Percentiles rank a stretch among this genome's conserved stretches.
Evolutionary conservation across 169 alveolate species (phyloP).

Genomic region (Cryptosporidium sp.): DNA sequence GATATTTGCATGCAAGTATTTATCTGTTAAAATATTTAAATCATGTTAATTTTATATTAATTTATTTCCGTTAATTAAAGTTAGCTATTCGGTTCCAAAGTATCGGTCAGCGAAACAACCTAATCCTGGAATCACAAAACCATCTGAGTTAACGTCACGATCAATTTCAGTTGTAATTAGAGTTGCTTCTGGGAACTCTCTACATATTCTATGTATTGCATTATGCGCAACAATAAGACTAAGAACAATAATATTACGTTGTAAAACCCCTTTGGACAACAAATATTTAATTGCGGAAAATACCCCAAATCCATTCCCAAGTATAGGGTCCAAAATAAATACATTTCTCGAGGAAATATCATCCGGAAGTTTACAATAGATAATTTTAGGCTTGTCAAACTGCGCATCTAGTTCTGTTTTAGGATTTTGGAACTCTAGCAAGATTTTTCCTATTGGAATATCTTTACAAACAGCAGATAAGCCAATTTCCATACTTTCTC

Average conservation of each 20-base stretch:
- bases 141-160: slow-evolving; percentile 42
- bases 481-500: slow-evolving; percentile 75
- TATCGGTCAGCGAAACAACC: slow-evolving; percentile 76
- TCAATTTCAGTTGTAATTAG: slow-evolving; percentile 76
- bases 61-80: neutral
- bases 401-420: slow-evolving; percentile 70
- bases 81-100: slow-evolving; percentile 68
- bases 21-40: neutral
- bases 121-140: slow-evolving; percentile 72
- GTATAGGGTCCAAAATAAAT: slow-evolving; percentile 69
- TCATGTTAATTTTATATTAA: neutral
- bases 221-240: slow-evolving; percentile 71
- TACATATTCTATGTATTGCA: slow-evolving; percentile 73
- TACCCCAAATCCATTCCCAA: slow-evolving; percentile 75
- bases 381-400: slow-evolving; percentile 57
- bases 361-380: slow-evolving; percentile 72
- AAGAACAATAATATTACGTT: slow-evolving; percentile 48
- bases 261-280: slow-evolving; percentile 57
- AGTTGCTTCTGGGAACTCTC: slow-evolving; percentile 57
- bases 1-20: slow-evolving; percentile 5
- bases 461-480: slow-evolving; percentile 74
- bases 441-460: slow-evolving; percentile 66
- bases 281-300: slow-evolving; percentile 49
- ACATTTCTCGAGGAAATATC: slow-evolving; percentile 67
- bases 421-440: slow-evolving; percentile 62